A percentile compares a stretch with the other conserved stretches of the same genome.
phyloP scores from a whole-genome alignment of 306 rosid species.

The Vigna unguiculata region DNA sequence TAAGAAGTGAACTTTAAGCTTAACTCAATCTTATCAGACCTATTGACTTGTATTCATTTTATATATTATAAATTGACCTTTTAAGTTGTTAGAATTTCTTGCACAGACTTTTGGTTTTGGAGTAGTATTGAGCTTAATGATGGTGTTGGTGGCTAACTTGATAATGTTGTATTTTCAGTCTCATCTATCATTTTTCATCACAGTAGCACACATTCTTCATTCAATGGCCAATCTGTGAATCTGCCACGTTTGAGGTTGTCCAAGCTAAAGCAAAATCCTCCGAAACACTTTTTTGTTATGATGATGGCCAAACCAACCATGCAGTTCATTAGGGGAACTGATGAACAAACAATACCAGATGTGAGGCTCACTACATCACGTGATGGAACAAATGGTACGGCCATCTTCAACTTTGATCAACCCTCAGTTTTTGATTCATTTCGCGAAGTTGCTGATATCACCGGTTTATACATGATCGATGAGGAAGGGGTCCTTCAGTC shows the following conservation, averaged over 20 bases:
- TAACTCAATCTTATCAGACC: too few species aligned
- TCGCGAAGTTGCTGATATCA: neutral
- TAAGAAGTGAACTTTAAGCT: too few species aligned
- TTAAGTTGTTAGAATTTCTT: too few species aligned
- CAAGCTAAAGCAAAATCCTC: neutral
- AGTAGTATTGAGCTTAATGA: neutral
- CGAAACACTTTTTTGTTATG: neutral
- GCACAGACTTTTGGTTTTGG: neutral
- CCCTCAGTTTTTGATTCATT: neutral
- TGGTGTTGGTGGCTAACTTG: neutral
- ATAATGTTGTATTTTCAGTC: neutral
- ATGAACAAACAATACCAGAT: neutral
- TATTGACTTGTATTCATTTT: too few species aligned
- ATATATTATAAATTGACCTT: too few species aligned
- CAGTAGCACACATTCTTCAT: neutral
- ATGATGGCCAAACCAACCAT: constrained; percentile 1
- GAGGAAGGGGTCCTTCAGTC: constrained; percentile 5
- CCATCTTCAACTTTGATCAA: neutral
- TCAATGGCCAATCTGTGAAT: neutral
- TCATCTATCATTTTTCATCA: neutral
- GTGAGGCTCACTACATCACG: neutral
- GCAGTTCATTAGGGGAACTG: neutral
- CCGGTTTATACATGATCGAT: neutral
- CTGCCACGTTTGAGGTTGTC: neutral
- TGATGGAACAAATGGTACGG: constrained; percentile 1